These are phyloP conservation scores for Chlamydomonas eustigma DNA, from an alignment of 139 green algal genomes.

Conservation along the genomic window DNA sequence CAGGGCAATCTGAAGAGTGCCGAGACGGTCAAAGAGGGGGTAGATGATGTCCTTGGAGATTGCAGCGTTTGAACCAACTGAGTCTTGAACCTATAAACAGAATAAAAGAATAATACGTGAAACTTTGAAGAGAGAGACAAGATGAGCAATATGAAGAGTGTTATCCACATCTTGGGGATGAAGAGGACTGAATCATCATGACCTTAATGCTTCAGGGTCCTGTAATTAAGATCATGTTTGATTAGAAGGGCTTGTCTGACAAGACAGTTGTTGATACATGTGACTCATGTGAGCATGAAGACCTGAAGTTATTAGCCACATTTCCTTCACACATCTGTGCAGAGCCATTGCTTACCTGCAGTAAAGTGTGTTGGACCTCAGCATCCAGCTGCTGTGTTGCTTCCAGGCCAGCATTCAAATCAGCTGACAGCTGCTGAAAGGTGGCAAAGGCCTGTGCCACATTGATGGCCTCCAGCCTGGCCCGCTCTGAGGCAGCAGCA, in stretches of 20 bases:
- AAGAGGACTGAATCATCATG: too few species aligned
- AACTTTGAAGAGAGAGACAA: too few species aligned
- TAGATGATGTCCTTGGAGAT: conserved; percentile 46
- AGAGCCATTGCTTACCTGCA: conserved; percentile 24
- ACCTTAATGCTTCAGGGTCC: too few species aligned
- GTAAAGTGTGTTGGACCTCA: conserved; percentile 32
- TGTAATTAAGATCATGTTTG: too few species aligned
- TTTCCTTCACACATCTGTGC: too few species aligned
- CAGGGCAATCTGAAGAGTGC: conserved; percentile 24
- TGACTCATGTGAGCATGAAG: too few species aligned
- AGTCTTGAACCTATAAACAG: conserved; percentile 15
- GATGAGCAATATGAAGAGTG: too few species aligned
- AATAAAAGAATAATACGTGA: too few species aligned
- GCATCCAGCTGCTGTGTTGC: conserved; percentile 19
- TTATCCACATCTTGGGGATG: too few species aligned
- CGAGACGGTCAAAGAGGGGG: conserved; percentile 44
- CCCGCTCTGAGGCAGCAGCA: not conserved
- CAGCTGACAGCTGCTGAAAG: conserved; percentile 12
- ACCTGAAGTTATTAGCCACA: too few species aligned
- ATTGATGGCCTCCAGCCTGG: not conserved
- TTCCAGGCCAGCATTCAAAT: conserved; percentile 13
- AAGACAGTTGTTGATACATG: too few species aligned
- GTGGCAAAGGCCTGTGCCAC: not conserved
- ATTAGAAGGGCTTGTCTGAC: too few species aligned
- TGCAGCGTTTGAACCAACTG: conserved; percentile 23